phyloP scores from a whole-genome alignment of 176 grass and related monocot genomes.

The Saccharum officinarum region DNA sequence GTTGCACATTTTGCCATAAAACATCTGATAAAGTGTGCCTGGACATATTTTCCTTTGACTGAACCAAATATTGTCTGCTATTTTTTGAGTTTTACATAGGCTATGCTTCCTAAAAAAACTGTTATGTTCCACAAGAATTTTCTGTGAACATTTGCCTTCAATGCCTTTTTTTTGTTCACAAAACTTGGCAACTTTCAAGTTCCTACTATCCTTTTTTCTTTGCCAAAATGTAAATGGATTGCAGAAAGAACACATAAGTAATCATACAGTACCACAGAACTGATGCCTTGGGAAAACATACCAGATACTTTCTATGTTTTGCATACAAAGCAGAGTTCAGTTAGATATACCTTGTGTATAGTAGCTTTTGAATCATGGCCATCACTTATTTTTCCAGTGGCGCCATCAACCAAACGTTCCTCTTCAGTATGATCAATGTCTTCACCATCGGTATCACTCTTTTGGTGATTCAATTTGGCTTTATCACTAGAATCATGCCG shows the following conservation, averaged over 20 bases:
- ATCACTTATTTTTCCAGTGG: constrained; percentile 41
- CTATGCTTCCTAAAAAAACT: neutral
- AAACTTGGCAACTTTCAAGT: neutral
- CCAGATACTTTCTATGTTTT: neutral
- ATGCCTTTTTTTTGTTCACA: neutral
- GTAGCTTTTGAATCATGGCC: constrained; percentile 49
- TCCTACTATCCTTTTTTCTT: neutral
- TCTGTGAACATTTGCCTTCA: neutral
- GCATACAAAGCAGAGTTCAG: neutral
- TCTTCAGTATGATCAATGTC: constrained; percentile 3
- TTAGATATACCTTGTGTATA: constrained; percentile 69
- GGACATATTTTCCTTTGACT: neutral
- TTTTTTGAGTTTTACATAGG: constrained; percentile 3
- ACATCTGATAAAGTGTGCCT: neutral
- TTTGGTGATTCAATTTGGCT: constrained; percentile 32
- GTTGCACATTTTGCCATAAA: neutral
- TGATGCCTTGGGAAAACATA: constrained; percentile 8
- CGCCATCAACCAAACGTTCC: constrained; percentile 28
- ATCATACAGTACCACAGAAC: neutral
- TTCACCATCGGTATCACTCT: constrained; percentile 29
- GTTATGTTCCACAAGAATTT: neutral
- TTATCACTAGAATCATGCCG: constrained; percentile 39
- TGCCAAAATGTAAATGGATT: neutral
- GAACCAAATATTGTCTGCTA: neutral
- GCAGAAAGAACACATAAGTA: neutral